Base-by-base conservation (phyloP, 2,329 filamentous ascomycete genomes). In the Alternaria consortialis region DNA sequence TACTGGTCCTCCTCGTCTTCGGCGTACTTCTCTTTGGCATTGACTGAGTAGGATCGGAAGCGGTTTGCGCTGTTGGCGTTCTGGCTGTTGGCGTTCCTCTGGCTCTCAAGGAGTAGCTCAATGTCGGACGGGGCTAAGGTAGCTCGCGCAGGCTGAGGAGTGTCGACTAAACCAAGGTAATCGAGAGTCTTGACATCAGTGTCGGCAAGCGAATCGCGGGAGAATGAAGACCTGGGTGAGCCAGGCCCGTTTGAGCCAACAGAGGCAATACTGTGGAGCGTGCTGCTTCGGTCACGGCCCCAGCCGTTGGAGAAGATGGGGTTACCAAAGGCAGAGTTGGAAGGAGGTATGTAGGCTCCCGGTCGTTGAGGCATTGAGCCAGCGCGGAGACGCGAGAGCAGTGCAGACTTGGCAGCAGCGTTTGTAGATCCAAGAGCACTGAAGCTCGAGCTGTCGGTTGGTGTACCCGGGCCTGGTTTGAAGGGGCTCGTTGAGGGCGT, bases 31-130 rank as follows among this genome's bases (percentile, higher is more conserved):
- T 98, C 94, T 80, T 97, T 97, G 57, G 97, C 96, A 79, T 99
- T 99, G 67, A 99, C 95, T 1, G 95, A 99, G 79, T 97, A 98
- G 2, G 95, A 99, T 47, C 95, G 89, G 84, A 98, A 97, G 53
- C 95, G 89, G 77, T 91, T 98, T 44, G 90, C 86, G 43, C 77
- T 91, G 66, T 90, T 90, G 67, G 92, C 86, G 73, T 91, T 77
- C 44, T 74, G 76, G 62, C 68, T 75, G 57, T 74, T 91, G 44
- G 90, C 89, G 60, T 84, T 76, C 56, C 84, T 80, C 58, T 86
- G 84, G 56, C 85, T 84, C 57, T 85, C 83, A 39, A 82, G 71
- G 6, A 84, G 73, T 42, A 82, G 69, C 80, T 86, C 77, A 79
- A 84, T 66, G 72, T 83, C 79, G 8, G 91, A 89, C 42, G 83